A percentile compares a stretch with the other conserved stretches of the same genome.
Evolutionary conservation across 139 green algal genomes (phyloP).

Genomic region (Marvania coccoides): DNA sequence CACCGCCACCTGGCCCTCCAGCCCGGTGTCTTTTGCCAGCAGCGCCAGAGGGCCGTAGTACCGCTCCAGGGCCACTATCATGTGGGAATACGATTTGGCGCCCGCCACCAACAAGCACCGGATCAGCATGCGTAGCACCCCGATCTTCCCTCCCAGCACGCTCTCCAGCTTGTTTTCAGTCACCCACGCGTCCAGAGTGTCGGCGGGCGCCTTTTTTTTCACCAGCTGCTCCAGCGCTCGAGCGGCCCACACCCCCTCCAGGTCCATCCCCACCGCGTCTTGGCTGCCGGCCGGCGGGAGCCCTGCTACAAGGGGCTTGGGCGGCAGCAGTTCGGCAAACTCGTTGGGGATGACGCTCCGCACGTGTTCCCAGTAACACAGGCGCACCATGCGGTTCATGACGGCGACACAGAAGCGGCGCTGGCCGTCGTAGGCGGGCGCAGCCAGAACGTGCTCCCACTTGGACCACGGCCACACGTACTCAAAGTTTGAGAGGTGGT

Average conservation of each 20-base stretch:
- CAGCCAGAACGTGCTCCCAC: constrained; percentile 59
- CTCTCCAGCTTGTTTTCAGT: constrained; percentile 11
- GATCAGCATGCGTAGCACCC: constrained; percentile 32
- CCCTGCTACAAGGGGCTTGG: constrained; percentile 23
- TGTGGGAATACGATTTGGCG: constrained; percentile 77
- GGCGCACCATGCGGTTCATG: constrained; percentile 54
- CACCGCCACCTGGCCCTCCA: constrained; percentile 28
- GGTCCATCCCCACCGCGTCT: not conserved
- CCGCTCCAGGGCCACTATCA: constrained; percentile 67
- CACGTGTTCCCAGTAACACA: constrained; percentile 49
- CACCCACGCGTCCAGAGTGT: constrained; percentile 20
- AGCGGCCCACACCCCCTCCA: constrained; percentile 19
- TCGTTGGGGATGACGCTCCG: constrained; percentile 34
- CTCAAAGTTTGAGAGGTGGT: constrained; percentile 82
- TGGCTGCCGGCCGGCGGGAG: constrained; percentile 22
- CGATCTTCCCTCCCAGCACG: constrained; percentile 24
- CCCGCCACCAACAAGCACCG: constrained; percentile 62
- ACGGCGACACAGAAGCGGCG: constrained; percentile 54
- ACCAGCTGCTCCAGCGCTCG: constrained; percentile 29
- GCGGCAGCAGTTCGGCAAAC: constrained; percentile 52
- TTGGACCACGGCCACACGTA: constrained; percentile 87
- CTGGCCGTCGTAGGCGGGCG: constrained; percentile 55
- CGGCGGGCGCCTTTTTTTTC: constrained; percentile 5
- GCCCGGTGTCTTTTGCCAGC: constrained; percentile 21
- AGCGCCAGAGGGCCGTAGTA: constrained; percentile 48